Evolutionary conservation across 306 rosid genomes (phyloP).

Genomic region (Boehmeria nivea): DNA sequence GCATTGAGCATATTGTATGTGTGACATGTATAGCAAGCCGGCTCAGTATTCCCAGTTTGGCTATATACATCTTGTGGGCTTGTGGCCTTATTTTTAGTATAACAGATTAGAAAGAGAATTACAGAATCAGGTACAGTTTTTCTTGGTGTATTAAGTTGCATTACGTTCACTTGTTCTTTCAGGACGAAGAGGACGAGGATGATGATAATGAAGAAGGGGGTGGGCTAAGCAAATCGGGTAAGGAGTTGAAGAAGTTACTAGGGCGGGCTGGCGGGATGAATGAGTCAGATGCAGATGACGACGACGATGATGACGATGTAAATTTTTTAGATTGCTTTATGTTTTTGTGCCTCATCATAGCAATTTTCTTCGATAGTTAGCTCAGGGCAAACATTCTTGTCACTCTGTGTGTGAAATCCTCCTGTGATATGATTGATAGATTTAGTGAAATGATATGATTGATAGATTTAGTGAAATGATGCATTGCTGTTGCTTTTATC

Average conservation of each 20-base stretch:
- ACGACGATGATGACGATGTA: slow-evolving; percentile 60
- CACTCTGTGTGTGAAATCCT: no score
- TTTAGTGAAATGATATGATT: no score
- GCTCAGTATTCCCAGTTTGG: background rate
- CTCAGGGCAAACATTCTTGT: no score
- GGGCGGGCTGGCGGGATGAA: slow-evolving; percentile 63
- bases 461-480: no score
- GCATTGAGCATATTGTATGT: background rate
- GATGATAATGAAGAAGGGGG: slow-evolving; percentile 73
- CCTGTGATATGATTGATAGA: no score
- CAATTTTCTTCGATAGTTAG: background rate
- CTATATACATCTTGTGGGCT: background rate
- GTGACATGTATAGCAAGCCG: background rate
- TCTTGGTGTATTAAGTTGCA: background rate
- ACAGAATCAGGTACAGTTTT: background rate
- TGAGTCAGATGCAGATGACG: slow-evolving; percentile 88
- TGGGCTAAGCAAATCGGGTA: slow-evolving; percentile 94
- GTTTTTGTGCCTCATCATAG: slow-evolving; percentile 13
- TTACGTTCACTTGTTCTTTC: background rate
- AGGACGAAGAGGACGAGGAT: slow-evolving; percentile 87
- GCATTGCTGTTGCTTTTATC: background rate
- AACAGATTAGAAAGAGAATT: background rate
- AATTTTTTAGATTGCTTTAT: background rate
- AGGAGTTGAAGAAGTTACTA: slow-evolving; percentile 87
- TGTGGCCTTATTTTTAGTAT: background rate